Base-by-base conservation (phyloP, 257 asterid species). In the Rehmannia glutinosa region DNA sequence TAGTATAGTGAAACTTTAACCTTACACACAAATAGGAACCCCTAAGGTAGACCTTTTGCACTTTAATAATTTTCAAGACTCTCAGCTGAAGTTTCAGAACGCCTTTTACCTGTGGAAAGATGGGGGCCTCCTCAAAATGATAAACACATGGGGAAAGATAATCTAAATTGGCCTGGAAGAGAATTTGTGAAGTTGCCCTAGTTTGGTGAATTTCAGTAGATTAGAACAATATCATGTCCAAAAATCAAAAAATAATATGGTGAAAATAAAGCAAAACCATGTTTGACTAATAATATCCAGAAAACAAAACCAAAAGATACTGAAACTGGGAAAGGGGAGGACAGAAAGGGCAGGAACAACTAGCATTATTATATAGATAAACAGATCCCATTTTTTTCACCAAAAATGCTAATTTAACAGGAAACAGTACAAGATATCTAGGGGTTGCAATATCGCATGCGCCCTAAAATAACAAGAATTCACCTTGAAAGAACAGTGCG, bases 11-110 rank as follows among this genome's bases (percentile, higher is more conserved):
- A 19, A 58, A 35, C 62, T 70, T 70, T n/a, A 49, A 49, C 15
- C 11, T 35, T 54, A 9, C 27, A 58, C 45, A 39, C 36, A 61
- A 1, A 13, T 2, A 25, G 21, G 55, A 52, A 41, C 30, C 49
- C 24, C 65, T 71, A 19, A 63, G 33, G 7, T 5, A 19, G 32
- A 55, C 15, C 56, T 46, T 73, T 60, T 73, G 46, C 3, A 54
- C 60, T 64, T 74, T 42, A 17, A 11, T 43, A 2, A 23, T 43
- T 60, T 68, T 43, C 55, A 47, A 28, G 61, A 35, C 47, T 61
- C 57, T 28, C 6, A 9, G 62, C 12, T 28, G 54, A 61, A 67
- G 62, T 25, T 61, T 73, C 58, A 19, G 33, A 57, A n/a, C 24
- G 4, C 17, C 23, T 24, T 50, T 49, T 4, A 5, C 38, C 17